Base-by-base conservation (phyloP, 2,329 filamentous ascomycete genomes). In the Alternaria longipes region DNA sequence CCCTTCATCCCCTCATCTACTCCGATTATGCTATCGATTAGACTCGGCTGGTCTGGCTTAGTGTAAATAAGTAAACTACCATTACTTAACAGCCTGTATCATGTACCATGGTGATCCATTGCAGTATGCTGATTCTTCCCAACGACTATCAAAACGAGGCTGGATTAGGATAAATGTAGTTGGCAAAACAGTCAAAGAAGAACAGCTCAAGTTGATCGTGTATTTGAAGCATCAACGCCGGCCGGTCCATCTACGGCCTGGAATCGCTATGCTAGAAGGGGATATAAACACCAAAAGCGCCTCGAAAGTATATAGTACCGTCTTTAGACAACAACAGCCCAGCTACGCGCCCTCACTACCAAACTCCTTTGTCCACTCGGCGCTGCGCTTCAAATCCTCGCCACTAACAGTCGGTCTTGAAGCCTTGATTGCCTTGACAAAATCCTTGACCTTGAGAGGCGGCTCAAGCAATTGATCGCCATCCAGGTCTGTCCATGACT, bases 311-410 rank as follows among this genome's bases (percentile, higher is more conserved):
- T 50, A 56, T 22, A 56, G 41, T 42, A 58, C 49, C 30, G 30
- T n/a, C 42, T 45, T 12, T 30, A n/a, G 32, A 32, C n/a, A 40
- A 24, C 24, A 24, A 50, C 34, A 56, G 40, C 16, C 45, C 38
- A 12, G 45, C 62, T 77, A 89, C 51, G 86, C 87, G 18, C 94
- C 94, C 78, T 97, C 94, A 76, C 93, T 97, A 58, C 94, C 94
- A 81, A 98, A 98, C 81, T 98, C 94, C 73, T 90, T 87, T 9
- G 95, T 99, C 95, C 95, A 99, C 45, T 97, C 93, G 47, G 91
- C 85, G 78, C 94, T 97, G 73, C 88, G 86, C 68, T 88, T 86
- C 46, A 99, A 85, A 76, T 99, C 96, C 52, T 93, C 93, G 52
- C 87, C 85, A 54, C 93, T 95, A 54, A 99, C 95, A 0, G 95